These are phyloP conservation scores for Physocladia obscura DNA, from an alignment of 192 early-diverging fungal species.

Conservation along the genomic window DNA sequence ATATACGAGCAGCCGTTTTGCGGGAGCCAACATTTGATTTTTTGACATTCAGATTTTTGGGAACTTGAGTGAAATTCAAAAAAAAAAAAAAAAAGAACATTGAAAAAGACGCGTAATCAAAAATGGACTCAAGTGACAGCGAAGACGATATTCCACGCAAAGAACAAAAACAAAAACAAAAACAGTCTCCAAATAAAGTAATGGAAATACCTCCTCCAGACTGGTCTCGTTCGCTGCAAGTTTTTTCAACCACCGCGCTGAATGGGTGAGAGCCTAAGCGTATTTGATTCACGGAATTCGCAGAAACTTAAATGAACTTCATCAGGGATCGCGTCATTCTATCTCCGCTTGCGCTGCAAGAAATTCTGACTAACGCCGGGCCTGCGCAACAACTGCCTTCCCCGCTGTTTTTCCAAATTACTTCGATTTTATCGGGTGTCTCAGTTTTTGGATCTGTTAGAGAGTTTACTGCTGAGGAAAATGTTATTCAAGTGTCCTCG, in stretches of 20 bases:
- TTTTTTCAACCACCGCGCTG: no score
- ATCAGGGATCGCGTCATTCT: not conserved
- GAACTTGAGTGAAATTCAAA: not conserved
- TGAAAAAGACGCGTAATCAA: not conserved
- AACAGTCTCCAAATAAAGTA: no score
- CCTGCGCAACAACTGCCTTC: not conserved
- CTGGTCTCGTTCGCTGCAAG: no score
- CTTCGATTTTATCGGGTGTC: not conserved
- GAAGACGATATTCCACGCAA: no score
- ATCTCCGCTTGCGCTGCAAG: not conserved
- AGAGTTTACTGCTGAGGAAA: slow-evolving; percentile 10
- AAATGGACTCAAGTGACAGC: no score
- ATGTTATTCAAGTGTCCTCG: not conserved
- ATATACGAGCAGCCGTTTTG: slow-evolving; percentile 1
- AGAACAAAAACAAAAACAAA: no score
- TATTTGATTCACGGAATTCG: no score
- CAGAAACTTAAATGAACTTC: no score
- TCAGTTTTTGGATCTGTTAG: slow-evolving; percentile 11
- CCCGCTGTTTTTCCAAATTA: slow-evolving; percentile 17
- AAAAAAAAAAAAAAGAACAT: not conserved
- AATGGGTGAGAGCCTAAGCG: no score
- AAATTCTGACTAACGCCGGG: slow-evolving; percentile 6
- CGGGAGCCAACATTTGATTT: slow-evolving; percentile 21
- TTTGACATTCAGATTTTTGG: not conserved
- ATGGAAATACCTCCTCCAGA: no score